A percentile compares a stretch with the other conserved stretches of the same genome.
Evolutionary conservation across 805 yeast genomes (phyloP).

Genomic region (Saccharomycopsis fibuligera): DNA sequence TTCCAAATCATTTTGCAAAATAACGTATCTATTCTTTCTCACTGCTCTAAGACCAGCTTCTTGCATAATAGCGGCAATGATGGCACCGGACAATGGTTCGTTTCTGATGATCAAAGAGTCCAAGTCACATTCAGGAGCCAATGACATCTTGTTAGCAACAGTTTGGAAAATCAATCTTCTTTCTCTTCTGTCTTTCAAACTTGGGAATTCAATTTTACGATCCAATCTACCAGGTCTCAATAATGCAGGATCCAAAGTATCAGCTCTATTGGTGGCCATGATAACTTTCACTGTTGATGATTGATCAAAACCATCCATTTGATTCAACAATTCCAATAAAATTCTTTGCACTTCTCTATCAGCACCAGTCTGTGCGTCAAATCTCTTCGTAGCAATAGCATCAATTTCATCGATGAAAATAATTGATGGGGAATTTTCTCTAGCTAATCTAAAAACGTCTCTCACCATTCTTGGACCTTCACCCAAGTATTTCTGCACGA

Average conservation of each 20-base stretch:
- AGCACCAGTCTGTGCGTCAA: conserved; percentile 99
- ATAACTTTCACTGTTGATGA: conserved; percentile 91
- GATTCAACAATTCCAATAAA: conserved; percentile 88
- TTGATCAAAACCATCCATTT: conserved; percentile 99
- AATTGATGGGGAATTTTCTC: conserved; percentile 95
- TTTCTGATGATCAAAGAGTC: conserved; percentile 92
- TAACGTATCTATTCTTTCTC: conserved; percentile 95
- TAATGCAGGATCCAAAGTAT: conserved; percentile 95
- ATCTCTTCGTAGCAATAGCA: conserved; percentile 98
- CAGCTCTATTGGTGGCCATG: conserved; percentile 99
- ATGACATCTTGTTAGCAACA: conserved; percentile 93
- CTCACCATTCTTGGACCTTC: conserved; percentile 99
- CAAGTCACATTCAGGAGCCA: conserved; percentile 95
- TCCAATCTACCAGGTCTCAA: conserved; percentile 98
- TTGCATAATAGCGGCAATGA: conserved; percentile 99
- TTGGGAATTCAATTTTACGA: conserved; percentile 96
- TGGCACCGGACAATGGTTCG: conserved; percentile 95
- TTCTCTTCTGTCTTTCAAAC: conserved; percentile 93
- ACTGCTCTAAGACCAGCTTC: conserved; percentile 99
- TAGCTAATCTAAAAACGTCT: conserved; percentile 93
- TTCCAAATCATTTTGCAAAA: conserved; percentile 90
- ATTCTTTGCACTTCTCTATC: conserved; percentile 99
- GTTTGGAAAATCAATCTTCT: conserved; percentile 95
- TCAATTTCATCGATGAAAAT: conserved; percentile 98
- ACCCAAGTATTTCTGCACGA: conserved; percentile 95